Base-by-base conservation (phyloP, 352 stramenopile species). In the Globisporangium perplexum region DNA sequence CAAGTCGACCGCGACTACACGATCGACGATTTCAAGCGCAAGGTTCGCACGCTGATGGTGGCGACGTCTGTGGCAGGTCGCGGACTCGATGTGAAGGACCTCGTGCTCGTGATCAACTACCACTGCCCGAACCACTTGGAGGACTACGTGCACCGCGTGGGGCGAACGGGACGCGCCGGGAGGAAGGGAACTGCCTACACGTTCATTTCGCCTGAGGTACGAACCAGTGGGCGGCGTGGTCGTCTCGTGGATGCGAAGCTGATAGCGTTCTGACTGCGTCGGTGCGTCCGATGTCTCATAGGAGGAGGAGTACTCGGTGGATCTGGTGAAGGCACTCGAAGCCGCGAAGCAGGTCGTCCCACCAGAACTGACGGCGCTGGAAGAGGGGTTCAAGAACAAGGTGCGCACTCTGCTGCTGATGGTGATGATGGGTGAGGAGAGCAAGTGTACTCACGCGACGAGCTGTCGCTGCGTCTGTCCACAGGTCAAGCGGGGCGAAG, bases 21-120 rank as follows among this genome's bases (percentile, higher is more conserved):
- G 0, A 98, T 99, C 60, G 88, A 95, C 47, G 97, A 99, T 62
- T 99, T 99, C 69, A 99, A 99, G 82, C 77, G 91, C 15, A 96
- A 96, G 71, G 78, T 95, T 44, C 74, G 87, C 28, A 97, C 90
- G 28, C 62, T 97, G 20, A 96, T 97, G 88, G 86, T 97, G 17
- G 88, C 96, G 28, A 99, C 97, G 11, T 95, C 82, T 36, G 97
- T 99, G 41, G 97, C 97, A 56, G 96, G 93, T 46, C 86, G 98
- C 50, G 98, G 98, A 55, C 82, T 99, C 41, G 97, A 99, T 65
- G 97, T 99, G 33, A 97, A 98, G 45, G 94, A 98, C 50, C 88
- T 98, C 51, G 78, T 96, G 36, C 96, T 98, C 60, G 98, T 99
- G 31, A 97, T 99, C 63, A 99, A 99, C 77, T 99, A 98, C 65